Conservation (phyloP, 495 filamentous ascomycete species). For the Apodospora peruviana region DNA sequence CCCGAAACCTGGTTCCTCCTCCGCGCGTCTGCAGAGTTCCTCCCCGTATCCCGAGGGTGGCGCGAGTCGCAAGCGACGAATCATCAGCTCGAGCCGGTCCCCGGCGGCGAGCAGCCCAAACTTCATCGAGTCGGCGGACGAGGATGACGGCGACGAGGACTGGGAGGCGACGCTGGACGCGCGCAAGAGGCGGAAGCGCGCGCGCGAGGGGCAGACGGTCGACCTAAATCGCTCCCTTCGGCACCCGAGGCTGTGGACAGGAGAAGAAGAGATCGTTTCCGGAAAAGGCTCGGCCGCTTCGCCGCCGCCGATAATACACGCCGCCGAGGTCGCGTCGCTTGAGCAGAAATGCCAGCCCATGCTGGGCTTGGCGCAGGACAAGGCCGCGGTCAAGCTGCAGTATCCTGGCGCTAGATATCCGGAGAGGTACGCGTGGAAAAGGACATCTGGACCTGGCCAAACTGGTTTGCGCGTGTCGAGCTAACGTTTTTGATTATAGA, state of each 20-base stretch:
- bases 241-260: conserved; percentile 51
- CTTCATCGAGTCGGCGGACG: conserved; percentile 27
- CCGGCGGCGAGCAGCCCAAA: conserved; percentile 23
- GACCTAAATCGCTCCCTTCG: conserved; percentile 57
- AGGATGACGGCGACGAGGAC: conserved; percentile 24
- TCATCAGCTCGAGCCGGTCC: conserved; percentile 11
- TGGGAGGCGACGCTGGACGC: conserved; percentile 29
- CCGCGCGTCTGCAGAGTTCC: conserved; percentile 4
- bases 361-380: conserved; percentile 39
- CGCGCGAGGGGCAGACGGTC: conserved; percentile 9
- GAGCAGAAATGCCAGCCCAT: conserved; percentile 43
- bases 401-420: conserved; percentile 66
- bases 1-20: conserved; percentile 4
- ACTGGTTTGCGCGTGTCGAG: too few relatives aligned
- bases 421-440: conserved; percentile 60
- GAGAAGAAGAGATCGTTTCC: conserved; percentile 35
- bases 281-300: conserved; percentile 3
- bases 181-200: conserved; percentile 27
- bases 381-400: conserved; percentile 56
- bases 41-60: conserved; percentile 6
- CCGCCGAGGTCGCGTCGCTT: conserved; percentile 57
- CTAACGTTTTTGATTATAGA: conserved; percentile 35
- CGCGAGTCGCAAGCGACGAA: conserved; percentile 20
- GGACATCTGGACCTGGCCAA: background rate
- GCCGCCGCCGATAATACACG: conserved; percentile 51